These are phyloP conservation scores for Gymnopilus dilepis DNA, from an alignment of 768 basidiomycete genomes.

Conservation along the genomic window DNA sequence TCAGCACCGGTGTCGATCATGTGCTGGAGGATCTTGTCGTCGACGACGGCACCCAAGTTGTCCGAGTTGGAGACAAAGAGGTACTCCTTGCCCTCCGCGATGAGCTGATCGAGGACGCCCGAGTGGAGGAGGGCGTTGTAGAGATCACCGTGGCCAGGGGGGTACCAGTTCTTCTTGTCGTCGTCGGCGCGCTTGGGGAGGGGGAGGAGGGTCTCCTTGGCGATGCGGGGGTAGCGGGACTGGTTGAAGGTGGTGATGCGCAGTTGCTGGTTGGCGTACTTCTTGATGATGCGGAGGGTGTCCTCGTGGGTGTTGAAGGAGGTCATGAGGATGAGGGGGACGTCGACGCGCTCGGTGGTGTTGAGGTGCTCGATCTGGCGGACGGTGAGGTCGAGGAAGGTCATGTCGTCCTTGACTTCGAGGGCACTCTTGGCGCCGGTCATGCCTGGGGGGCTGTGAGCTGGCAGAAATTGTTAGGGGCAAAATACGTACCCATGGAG, in stretches of 20 bases:
- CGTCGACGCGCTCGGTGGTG: conserved; percentile 81
- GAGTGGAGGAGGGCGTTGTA: conserved; percentile 93
- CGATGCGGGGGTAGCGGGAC: conserved; percentile 92
- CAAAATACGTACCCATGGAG: conserved; percentile 69
- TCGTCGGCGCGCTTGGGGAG: conserved; percentile 77
- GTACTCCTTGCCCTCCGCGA: conserved; percentile 94
- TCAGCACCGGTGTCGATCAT: conserved; percentile 85
- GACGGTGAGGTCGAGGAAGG: conserved; percentile 93
- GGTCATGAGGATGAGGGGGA: conserved; percentile 98
- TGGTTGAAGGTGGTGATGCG: conserved; percentile 94
- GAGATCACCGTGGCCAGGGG: conserved; percentile 95
- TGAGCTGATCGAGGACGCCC: conserved; percentile 87
- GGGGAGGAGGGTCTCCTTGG: conserved; percentile 87
- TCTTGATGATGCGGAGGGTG: conserved; percentile 95
- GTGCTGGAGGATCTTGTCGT: conserved; percentile 82
- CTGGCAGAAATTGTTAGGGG: not conserved
- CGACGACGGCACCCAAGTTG: conserved; percentile 91
- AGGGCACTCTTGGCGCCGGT: conserved; percentile 91
- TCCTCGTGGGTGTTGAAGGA: conserved; percentile 99
- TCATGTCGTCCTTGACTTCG: conserved; percentile 97
- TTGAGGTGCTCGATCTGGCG: conserved; percentile 97
- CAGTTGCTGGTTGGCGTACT: conserved; percentile 94
- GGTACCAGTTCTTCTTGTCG: conserved; percentile 95
- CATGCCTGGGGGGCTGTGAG: conserved; percentile 56
- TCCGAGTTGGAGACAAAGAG: conserved; percentile 98